Evolutionary conservation across 148 eudicot species (phyloP), one percentile per base, ranked within the genome.

Genomic region (Vaccinium vitisidaea): DNA sequence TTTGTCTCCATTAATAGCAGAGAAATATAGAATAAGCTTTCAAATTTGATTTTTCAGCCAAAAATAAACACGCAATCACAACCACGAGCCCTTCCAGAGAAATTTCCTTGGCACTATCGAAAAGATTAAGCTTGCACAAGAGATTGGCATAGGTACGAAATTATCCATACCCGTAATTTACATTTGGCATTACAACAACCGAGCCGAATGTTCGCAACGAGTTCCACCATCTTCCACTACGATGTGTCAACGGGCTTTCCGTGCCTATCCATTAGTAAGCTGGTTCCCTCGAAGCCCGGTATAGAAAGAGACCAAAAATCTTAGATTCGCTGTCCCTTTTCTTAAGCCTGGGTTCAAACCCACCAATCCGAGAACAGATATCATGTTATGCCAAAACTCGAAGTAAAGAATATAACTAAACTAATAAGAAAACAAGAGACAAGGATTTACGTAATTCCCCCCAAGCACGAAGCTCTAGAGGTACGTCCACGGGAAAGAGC

Each of bases 161-260:
- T 91, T 77, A 96, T 80, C 98, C 97, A 80, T 97, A 94, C 49
- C 99, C 97, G 84, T 92, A 93, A 69, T 88, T 94, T 75, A 94
- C 97, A 92, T 94, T 91, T 10, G 97, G 92, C 53, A 89, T 87
- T 80, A 84, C 86, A 54, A 89, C 90, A 53, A 89, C 90, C 0
- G 88, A 85, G 56, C 87, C 88, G 83, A 96, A 93, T 16, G 98
- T 98, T 96, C 97, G 89, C 98, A 94, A 36, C 91, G 86, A 67
- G 87, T 77, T 84, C 89, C 93, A 21, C 98, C 58, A 55, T 36
- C 39, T 36, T 36, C 3, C 39, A 2, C 39, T 36, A 36, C 3
- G 39, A 36, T 36, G 3, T 36, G 39, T 36, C 39, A 36, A 36
- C 39, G 4, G 39, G 39, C 39, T 36, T 2, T 36, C 39, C 39